Evolutionary conservation across 805 yeast genomes (phyloP).

Genomic region (Candida hungchunana): DNA sequence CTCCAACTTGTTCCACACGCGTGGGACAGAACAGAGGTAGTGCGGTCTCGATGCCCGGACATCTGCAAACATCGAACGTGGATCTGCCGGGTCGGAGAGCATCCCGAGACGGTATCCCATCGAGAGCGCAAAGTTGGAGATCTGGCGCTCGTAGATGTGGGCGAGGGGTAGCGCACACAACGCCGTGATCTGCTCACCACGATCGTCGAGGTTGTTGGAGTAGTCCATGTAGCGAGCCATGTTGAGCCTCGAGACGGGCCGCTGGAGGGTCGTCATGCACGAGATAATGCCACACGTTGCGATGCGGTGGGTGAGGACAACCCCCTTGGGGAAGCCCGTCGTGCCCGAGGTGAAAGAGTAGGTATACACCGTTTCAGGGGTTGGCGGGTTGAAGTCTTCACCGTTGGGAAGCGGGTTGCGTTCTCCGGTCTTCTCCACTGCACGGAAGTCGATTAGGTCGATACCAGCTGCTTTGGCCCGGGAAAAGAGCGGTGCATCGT

Average conservation of each 20-base stretch:
- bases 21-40: slow-evolving; percentile 51
- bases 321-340: slow-evolving; percentile 74
- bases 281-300: slow-evolving; percentile 45
- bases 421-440: slow-evolving; percentile 40
- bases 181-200: slow-evolving; percentile 29
- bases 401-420: slow-evolving; percentile 37
- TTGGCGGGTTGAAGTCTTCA: slow-evolving; percentile 38
- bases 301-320: slow-evolving; percentile 47
- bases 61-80: slow-evolving; percentile 53
- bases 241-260: slow-evolving; percentile 19
- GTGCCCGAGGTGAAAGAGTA: slow-evolving; percentile 75
- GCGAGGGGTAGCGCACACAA: slow-evolving; percentile 50
- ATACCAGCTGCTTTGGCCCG: slow-evolving; percentile 29
- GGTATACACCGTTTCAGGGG: slow-evolving; percentile 49
- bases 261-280: slow-evolving; percentile 28
- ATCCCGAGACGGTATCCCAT: slow-evolving; percentile 36
- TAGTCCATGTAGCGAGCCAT: slow-evolving; percentile 9
- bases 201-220: slow-evolving; percentile 20
- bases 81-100: slow-evolving; percentile 40
- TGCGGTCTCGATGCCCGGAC: slow-evolving; percentile 48
- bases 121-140: slow-evolving; percentile 36
- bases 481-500: slow-evolving; percentile 31
- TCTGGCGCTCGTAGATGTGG: slow-evolving; percentile 49
- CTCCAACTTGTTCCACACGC: slow-evolving; percentile 58
- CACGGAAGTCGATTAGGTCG: slow-evolving; percentile 39